Base-by-base conservation (phyloP, 805 yeast genomes). In the Kluyveromyces aestuarii region DNA sequence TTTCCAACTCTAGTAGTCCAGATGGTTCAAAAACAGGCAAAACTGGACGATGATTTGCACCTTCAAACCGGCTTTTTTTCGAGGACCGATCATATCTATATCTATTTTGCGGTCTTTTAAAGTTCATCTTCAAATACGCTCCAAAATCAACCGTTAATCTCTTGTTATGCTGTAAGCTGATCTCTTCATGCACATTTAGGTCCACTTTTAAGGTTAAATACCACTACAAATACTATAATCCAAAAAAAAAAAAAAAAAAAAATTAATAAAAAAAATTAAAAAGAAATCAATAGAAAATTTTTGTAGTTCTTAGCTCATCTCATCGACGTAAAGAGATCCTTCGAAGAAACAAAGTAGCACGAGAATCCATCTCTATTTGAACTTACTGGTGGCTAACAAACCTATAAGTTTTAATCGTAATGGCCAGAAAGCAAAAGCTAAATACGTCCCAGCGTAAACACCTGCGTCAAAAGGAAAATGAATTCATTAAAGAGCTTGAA, bases 401-500 rank as follows among this genome's bases (percentile, higher is more conserved):
- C 38, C 38, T 36, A 14, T 14, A 36, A 14, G 16, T 36, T 36
- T 46, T 16, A 7, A 37, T 37, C 40, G 27, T 25, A 38, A 72
- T 72, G 75, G 73, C 72, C 1, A 70, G 59, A 53, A 69, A 66
- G 50, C 57, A 51, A 17, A 69, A 53, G 47, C 46, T 59, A n/a
- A 61, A 65, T 1, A 62, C 66, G 1, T 45, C 62, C 8, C 66
- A 68, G 48, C 71, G 76, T 56, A 70, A 70, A 49, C 69, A 64
- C 11, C 45, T 48, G 13, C 72, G 74, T 52, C 53, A 59, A 40
- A 64, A 54, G 48, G 76, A 72, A 43, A 54, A 59, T 30, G 67
- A 66, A 13, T 60, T 61, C 21, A 58, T 74, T n/a, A 55, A 68
- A 36, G 64, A 62, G 3, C 66, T 87, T n/a, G 75, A 76, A 50